Conservation (phyloP, 139 green algal genomes). For the Haematococcus sp. region DNA sequence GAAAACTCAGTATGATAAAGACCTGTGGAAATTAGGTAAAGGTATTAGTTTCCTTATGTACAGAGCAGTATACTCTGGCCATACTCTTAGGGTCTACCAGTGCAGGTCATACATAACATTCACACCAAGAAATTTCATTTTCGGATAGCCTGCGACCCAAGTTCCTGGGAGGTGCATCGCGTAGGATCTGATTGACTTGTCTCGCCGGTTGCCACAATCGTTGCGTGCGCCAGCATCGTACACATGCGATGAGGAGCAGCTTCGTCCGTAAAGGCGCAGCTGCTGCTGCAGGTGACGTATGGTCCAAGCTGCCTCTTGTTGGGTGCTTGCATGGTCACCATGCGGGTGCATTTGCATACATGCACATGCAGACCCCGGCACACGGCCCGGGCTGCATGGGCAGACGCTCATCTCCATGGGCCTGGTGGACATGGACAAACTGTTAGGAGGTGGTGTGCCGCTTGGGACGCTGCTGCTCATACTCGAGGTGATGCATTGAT, state of each 20-base stretch:
- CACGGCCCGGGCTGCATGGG: slow-evolving; percentile 65
- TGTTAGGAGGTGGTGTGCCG: slow-evolving; percentile 75
- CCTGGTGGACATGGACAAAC: slow-evolving; percentile 64
- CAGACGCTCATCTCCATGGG: slow-evolving; percentile 78
- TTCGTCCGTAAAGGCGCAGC: slow-evolving; percentile 5
- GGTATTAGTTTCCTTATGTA: too few species aligned
- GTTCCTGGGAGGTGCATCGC: too few species aligned
- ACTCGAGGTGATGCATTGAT: slow-evolving; percentile 60
- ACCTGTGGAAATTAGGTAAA: too few species aligned
- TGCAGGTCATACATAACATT: too few species aligned
- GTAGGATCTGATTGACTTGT: too few species aligned
- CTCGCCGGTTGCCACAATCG: too few species aligned
- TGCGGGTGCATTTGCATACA: not conserved
- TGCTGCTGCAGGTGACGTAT: not conserved
- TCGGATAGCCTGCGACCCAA: not conserved
- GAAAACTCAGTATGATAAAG: too few species aligned
- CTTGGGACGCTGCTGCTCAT: slow-evolving; percentile 67
- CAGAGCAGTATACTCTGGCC: too few species aligned
- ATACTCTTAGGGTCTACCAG: too few species aligned
- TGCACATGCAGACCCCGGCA: slow-evolving; percentile 55
- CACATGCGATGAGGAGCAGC: slow-evolving; percentile 2
- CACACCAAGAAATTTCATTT: not conserved
- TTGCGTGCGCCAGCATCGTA: too few species aligned
- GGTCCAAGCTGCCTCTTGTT: too few species aligned
- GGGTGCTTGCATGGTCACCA: not conserved